These are phyloP conservation scores for Picochlorum sp. DNA, from an alignment of 139 green algal species.

Conservation along the genomic window DNA sequence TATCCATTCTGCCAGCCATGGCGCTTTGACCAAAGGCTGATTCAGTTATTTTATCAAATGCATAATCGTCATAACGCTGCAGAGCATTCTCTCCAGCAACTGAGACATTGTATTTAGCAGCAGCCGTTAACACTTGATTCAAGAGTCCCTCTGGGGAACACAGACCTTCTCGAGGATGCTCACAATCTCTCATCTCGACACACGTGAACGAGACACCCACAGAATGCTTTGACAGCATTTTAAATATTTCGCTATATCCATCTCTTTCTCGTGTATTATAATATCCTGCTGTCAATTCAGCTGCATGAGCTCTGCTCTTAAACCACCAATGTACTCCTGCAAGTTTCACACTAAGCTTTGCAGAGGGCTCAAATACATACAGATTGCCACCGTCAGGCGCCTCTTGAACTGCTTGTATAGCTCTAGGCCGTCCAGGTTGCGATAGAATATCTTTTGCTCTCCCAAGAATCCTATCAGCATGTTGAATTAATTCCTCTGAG, in stretches of 20 bases:
- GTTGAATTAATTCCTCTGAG: conserved; percentile 64
- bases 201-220: conserved; percentile 90
- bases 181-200: conserved; percentile 97
- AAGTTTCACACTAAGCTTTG: conserved; percentile 80
- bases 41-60: conserved; percentile 85
- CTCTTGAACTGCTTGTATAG: conserved; percentile 39
- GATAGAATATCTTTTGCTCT: conserved; percentile 48
- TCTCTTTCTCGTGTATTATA: conserved; percentile 92
- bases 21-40: conserved; percentile 75
- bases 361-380: conserved; percentile 26
- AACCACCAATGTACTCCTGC: conserved; percentile 99
- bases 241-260: conserved; percentile 69
- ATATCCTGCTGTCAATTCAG: conserved; percentile 95
- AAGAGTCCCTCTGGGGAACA: conserved; percentile 86
- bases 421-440: conserved; percentile 46
- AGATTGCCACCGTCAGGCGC: conserved; percentile 22
- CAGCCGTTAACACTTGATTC: conserved; percentile 66
- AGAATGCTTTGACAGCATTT: conserved; percentile 51
- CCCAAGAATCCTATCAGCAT: conserved; percentile 77
- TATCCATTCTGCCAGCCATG: conserved; percentile 64
- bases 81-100: conserved; percentile 93
- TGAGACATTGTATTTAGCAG: conserved; percentile 56
- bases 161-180: conserved; percentile 82
- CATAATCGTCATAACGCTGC: conserved; percentile 89
- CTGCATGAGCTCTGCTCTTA: conserved; percentile 82